Base-by-base conservation (phyloP, 176 grass and related monocot genomes). In the Bolboschoenus planiculmis region DNA sequence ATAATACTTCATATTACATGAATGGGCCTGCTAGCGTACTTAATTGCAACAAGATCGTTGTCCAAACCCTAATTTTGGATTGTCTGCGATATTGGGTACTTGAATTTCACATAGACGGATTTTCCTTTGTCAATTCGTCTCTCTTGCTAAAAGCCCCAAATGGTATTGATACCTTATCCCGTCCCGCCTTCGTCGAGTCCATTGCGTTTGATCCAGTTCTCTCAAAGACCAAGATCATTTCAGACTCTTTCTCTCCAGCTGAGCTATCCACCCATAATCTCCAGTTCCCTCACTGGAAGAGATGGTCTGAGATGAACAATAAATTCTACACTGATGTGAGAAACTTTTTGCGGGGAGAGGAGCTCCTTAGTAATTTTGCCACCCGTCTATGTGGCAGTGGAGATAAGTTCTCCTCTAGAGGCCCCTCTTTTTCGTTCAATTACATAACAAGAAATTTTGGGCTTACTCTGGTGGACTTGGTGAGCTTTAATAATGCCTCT, bases 61-160 rank as follows among this genome's bases (percentile, higher is more conserved):
- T 93, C 37, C 87, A 95, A 84, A 88, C 81, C 80, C 62, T 95
- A 78, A 98, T 98, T 87, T 90, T 98, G 87, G 92, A 95, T 66
- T 94, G 96, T 85, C 96, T 98, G 44, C 92, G 87, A 15, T 88
- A 93, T 89, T 98, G 96, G 96, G 90, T 91, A 34, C 54, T 94
- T 59, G 96, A 98, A 57, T 98, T 93, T 81, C 96, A 91, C 87
- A 82, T 98, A 76, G 96, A 95, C 80, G 96, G 96, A 30, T 98
- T 98, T 83, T 91, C 92, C 82, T 95, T 98, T 34, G 81, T 98
- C 34, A 95, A 98, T 90, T 93, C 92, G 26, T 91, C 90, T 80
- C 84, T 88, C 65, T 90, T 98, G 35, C 84, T 91, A 44, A 88
- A 83, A 85, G 84, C 81, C 65, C 42, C 64, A 26, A 24, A 84